A percentile compares a stretch with the other conserved stretches of the same genome.
Evolutionary conservation across 768 basidiomycete genomes (phyloP).

Genomic region (Podaxis rugospora): DNA sequence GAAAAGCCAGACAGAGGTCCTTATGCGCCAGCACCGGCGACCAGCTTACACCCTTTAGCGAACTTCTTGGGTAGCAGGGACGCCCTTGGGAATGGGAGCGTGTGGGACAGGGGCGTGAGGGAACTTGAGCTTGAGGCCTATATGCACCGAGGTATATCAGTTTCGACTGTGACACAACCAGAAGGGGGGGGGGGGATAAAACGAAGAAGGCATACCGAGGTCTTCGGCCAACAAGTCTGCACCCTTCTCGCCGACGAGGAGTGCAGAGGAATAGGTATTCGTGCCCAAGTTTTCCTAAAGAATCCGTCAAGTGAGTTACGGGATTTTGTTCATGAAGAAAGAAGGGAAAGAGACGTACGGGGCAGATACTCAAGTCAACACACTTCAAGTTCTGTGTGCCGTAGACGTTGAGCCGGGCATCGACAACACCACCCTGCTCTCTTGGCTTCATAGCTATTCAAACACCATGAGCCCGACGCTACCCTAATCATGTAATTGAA

Average conservation of each 20-base stretch:
- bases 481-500: not conserved
- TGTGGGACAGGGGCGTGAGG: constrained; percentile 71
- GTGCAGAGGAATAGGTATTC: constrained; percentile 69
- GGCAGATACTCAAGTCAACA: constrained; percentile 69
- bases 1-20: no score
- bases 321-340: not conserved
- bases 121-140: constrained; percentile 56
- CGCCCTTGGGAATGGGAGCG: constrained; percentile 52
- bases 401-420: constrained; percentile 57
- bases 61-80: constrained; percentile 43
- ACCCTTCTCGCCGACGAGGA: constrained; percentile 69
- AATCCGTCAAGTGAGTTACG: not conserved
- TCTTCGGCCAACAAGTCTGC: constrained; percentile 58
- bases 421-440: constrained; percentile 63
- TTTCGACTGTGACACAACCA: not conserved
- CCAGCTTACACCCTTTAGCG: constrained; percentile 24
- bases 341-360: constrained; percentile 33
- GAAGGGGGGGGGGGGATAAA: not conserved
- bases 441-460: constrained; percentile 60
- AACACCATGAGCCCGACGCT: not conserved
- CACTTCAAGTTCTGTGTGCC: constrained; percentile 66
- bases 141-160: not conserved
- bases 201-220: constrained; percentile 37
- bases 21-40: no score
- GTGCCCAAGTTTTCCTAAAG: constrained; percentile 65